Evolutionary conservation across 2,329 filamentous ascomycete genomes (phyloP), one percentile per base, ranked within the genome.

Genomic region (Zymoseptoria crescenta): DNA sequence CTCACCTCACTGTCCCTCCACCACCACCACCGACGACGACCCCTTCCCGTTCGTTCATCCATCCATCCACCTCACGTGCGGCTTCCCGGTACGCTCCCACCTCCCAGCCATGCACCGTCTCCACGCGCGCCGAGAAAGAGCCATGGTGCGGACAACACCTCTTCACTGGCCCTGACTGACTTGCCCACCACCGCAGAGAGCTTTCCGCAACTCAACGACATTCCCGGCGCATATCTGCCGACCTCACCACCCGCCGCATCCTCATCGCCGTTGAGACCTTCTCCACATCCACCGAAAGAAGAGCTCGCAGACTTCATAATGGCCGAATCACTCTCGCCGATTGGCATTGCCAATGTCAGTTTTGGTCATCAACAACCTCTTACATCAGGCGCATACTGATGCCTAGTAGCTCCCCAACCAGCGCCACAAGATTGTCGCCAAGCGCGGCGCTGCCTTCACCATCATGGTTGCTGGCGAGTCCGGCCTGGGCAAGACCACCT

Each of bases 401-500:
- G 54, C 56, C 54, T 29, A 27, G 62, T 70, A 87, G 84, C 79
- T 87, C 70, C 85, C 85, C 70, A 87, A 87, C 76, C 85, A 87
- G 79, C 81, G 84, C 72, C 85, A 87, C 80, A 87, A 87, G 79
- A 87, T 87, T 73, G 85, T 87, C 70, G 85, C 85, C 63, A 87
- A 86, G 79, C 88, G 95, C 79, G 94, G 94, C 80, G 95, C 94
- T 73, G 89, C 92, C 74, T 99, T 99, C 80, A 99, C 94, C 67
- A 96, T 99, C 74, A 99, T 99, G 94, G 94, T 97, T 79, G 94
- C 94, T 80, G 93, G 93, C 81, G 93, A 99, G 82, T 97, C 94
- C 68, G 93, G 93, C 74, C 81, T 97, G 70, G 94, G 94, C 82
- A 99, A 99, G 86, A 99, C 95, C 27, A 99, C 94, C 72, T 99